phyloP scores from a whole-genome alignment of 345 rosid species.

The Limnanthes douglasii region DNA sequence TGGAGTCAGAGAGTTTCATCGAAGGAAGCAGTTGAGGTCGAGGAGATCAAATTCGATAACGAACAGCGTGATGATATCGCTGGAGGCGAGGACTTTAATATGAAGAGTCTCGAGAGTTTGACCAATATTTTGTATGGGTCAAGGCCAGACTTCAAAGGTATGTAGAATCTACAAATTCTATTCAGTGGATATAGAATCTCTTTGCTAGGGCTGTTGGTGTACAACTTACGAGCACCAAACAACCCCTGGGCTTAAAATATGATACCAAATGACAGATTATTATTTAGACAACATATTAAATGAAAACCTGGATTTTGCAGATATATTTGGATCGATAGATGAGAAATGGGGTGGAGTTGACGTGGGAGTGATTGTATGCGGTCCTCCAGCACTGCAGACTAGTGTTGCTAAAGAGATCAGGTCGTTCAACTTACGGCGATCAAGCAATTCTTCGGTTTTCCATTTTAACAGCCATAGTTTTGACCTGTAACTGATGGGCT shows the following conservation, averaged over 20 bases:
- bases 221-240: background rate
- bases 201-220: no score
- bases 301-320: conserved; percentile 18
- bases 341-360: conserved; percentile 58
- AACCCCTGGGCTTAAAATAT: background rate
- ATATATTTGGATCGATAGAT: conserved; percentile 31
- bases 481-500: conserved; percentile 61
- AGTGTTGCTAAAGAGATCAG: conserved; percentile 75
- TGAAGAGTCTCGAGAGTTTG: conserved; percentile 9
- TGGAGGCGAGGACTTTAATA: conserved; percentile 3
- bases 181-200: no score
- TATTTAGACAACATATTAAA: background rate
- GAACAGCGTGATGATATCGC: conserved; percentile 3
- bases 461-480: conserved; percentile 82
- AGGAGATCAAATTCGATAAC: conserved; percentile 2
- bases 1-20: conserved; percentile 29
- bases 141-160: conserved; percentile 82
- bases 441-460: conserved; percentile 28
- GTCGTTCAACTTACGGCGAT: conserved; percentile 31
- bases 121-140: conserved; percentile 39
- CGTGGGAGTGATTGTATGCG: conserved; percentile 76
- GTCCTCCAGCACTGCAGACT: conserved; percentile 57
- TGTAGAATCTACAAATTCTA: background rate
- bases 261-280: background rate
- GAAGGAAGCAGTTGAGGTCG: conserved; percentile 7